phyloP scores from a whole-genome alignment of 148 eudicot genomes.

The Tetragonia tetragonoides region DNA sequence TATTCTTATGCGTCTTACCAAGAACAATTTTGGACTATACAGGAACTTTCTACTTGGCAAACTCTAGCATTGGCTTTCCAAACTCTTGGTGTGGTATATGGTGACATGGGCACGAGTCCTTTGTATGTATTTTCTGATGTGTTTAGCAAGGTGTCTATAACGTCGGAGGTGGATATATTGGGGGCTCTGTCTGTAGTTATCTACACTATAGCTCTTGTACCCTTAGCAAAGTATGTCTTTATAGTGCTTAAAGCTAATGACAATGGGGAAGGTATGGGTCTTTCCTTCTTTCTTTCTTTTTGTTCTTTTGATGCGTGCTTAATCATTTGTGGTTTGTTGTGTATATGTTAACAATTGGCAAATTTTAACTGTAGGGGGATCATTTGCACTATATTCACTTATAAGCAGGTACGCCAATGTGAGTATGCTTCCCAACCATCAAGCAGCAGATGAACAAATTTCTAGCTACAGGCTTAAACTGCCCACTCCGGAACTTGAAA shows the following conservation, averaged over 20 bases:
- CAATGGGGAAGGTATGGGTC: constrained; percentile 81
- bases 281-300: background rate
- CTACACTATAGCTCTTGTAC: constrained; percentile 87
- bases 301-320: background rate
- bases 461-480: constrained; percentile 90
- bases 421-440: constrained; percentile 83
- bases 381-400: constrained; percentile 89
- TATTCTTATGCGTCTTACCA: constrained; percentile 1
- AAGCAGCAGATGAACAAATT: constrained; percentile 80
- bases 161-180: constrained; percentile 73
- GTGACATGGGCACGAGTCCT: constrained; percentile 98
- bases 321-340: background rate
- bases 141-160: constrained; percentile 83
- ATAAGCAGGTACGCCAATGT: constrained; percentile 89
- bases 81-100: constrained; percentile 98
- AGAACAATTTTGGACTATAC: constrained; percentile 27
- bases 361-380: constrained; percentile 64
- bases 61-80: constrained; percentile 87
- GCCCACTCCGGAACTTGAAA: constrained; percentile 93
- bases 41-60: constrained; percentile 67
- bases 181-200: constrained; percentile 87
- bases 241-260: constrained; percentile 96
- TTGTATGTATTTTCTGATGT: constrained; percentile 84
- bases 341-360: constrained; percentile 9
- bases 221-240: constrained; percentile 81